Percentiles rank a stretch among this genome's conserved stretches.
Evolutionary conservation across 441 rosid species (phyloP).

Genomic region (Pelargonium myrrhifolium): DNA sequence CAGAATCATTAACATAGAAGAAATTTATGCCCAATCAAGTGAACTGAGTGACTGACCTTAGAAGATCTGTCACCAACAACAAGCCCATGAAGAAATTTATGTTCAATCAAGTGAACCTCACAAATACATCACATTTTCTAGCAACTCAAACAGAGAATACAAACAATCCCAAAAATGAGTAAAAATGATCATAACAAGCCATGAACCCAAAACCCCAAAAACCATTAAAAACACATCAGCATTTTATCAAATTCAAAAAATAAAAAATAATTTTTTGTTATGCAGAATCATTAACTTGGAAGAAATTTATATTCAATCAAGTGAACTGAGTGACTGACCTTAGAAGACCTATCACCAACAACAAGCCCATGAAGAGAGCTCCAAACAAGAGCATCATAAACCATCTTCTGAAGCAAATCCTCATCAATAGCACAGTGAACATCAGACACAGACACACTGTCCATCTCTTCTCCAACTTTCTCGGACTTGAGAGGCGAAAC

Average conservation of each 20-base stretch:
- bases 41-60: constrained; percentile 35
- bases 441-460: constrained; percentile 35
- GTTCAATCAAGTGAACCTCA: no score
- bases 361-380: constrained; percentile 89
- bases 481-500: constrained; percentile 36
- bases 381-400: constrained; percentile 94
- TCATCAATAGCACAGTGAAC: constrained; percentile 43
- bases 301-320: background rate
- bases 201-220: background rate
- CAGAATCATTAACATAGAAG: no score
- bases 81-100: constrained; percentile 86
- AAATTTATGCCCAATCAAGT: background rate
- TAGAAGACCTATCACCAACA: constrained; percentile 58
- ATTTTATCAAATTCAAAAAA: background rate
- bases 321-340: background rate
- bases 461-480: constrained; percentile 40
- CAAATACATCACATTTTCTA: background rate
- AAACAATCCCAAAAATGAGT: background rate
- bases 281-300: no score
- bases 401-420: constrained; percentile 59
- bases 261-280: no score
- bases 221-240: background rate
- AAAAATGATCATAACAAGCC: background rate
- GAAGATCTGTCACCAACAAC: constrained; percentile 71
- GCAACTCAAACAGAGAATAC: background rate